Conservation (phyloP, 2,329 filamentous ascomycete genomes). For the Fonsecaea multimorphosa region DNA sequence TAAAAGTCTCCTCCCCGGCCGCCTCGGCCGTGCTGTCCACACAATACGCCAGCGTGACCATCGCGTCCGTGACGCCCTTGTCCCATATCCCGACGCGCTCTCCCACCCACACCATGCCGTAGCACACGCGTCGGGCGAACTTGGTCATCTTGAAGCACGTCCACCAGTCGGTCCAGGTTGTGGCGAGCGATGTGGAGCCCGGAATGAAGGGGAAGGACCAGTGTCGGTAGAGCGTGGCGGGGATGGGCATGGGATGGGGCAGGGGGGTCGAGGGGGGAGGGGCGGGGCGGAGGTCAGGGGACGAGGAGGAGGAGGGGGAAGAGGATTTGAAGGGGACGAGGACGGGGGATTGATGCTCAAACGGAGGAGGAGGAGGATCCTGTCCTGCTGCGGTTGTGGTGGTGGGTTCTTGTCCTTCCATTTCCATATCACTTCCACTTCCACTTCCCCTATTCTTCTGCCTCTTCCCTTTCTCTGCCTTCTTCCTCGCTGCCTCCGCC, state of each 20-base stretch:
- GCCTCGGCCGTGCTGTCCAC: conserved; percentile 32
- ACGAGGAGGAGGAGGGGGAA: neutral
- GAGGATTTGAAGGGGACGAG: neutral
- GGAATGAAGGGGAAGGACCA: conserved; percentile 41
- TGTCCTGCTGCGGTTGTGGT: neutral
- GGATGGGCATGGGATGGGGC: neutral
- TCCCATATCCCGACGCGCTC: conserved; percentile 35
- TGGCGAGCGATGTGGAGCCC: conserved; percentile 27
- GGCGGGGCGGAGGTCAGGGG: neutral
- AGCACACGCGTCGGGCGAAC: conserved; percentile 20
- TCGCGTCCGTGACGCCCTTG: conserved; percentile 27
- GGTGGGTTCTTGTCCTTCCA: neutral
- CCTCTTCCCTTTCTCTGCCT: neutral
- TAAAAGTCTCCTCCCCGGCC: conserved; percentile 32
- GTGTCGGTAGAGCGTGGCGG: conserved; percentile 23
- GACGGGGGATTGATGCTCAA: neutral
- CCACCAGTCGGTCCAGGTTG: conserved; percentile 33
- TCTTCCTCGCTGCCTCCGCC: neutral
- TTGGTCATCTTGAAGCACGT: conserved; percentile 32
- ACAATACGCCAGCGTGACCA: conserved; percentile 32
- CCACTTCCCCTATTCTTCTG: no score
- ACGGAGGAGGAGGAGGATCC: neutral
- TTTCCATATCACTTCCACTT: no score
- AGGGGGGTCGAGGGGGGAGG: neutral
- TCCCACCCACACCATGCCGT: conserved; percentile 27